A percentile compares a stretch with the other conserved stretches of the same genome.
These are phyloP conservation scores for Neovahlkampfia damariscottae DNA, from an alignment of 78 protist species.

Conservation along the genomic window DNA sequence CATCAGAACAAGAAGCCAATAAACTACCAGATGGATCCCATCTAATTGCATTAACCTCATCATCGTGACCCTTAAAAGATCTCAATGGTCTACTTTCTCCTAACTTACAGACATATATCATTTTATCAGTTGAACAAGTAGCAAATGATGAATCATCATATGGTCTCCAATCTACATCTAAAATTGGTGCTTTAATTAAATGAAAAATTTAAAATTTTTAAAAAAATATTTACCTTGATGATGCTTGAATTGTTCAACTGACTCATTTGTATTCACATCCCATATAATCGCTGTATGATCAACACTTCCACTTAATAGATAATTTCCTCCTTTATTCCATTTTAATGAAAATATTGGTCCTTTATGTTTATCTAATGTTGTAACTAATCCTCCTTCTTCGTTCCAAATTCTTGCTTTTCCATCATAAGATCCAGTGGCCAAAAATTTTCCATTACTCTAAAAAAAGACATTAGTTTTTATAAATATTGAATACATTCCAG, in stretches of 20 bases:
- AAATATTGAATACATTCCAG: conserved; percentile 80
- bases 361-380: conserved; percentile 44
- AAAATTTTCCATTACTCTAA: conserved; percentile 46
- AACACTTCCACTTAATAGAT: conserved; percentile 64
- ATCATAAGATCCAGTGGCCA: conserved; percentile 92
- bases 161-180: conserved; percentile 89
- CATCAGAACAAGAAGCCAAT: conserved; percentile 90
- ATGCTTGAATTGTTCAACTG: neutral
- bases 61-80: conserved; percentile 58
- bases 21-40: conserved; percentile 80
- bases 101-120: conserved; percentile 58
- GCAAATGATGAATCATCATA: conserved; percentile 52
- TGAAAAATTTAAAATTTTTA: no score
- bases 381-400: conserved; percentile 36
- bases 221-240: no score
- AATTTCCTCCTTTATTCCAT: conserved; percentile 68
- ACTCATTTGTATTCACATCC: conserved; percentile 42
- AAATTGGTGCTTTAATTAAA: conserved; percentile 74
- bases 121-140: conserved; percentile 48
- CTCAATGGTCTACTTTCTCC: conserved; percentile 47
- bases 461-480: neutral
- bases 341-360: conserved; percentile 82
- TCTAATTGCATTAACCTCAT: conserved; percentile 78
- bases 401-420: conserved; percentile 79
- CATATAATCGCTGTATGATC: conserved; percentile 84